These are phyloP conservation scores for Calonectria pteridis DNA, from an alignment of 2,329 filamentous ascomycete species.

Conservation along the genomic window DNA sequence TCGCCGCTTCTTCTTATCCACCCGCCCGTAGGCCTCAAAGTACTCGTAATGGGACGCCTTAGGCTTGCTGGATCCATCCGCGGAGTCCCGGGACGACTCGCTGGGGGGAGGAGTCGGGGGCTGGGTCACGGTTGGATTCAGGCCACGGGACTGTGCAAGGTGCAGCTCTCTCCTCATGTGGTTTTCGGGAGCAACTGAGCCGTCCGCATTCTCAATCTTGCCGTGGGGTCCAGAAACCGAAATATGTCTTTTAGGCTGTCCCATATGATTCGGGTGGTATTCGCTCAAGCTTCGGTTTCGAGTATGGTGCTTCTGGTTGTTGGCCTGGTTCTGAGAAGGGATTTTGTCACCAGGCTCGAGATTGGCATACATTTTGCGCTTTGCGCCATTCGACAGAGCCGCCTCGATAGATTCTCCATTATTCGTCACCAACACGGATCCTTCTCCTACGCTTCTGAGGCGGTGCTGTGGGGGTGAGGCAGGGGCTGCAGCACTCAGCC, in stretches of 20 bases:
- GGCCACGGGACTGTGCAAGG: slow-evolving; percentile 81
- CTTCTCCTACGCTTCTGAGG: slow-evolving; percentile 45
- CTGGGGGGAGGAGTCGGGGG: slow-evolving; percentile 87
- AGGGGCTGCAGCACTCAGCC: slow-evolving; percentile 60
- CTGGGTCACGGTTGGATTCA: slow-evolving; percentile 70
- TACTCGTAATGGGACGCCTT: slow-evolving; percentile 66
- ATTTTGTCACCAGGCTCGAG: slow-evolving; percentile 47
- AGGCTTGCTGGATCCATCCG: slow-evolving; percentile 55
- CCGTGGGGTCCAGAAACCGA: slow-evolving; percentile 76
- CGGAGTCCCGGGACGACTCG: slow-evolving; percentile 69
- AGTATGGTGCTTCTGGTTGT: slow-evolving; percentile 59
- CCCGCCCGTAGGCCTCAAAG: slow-evolving; percentile 77
- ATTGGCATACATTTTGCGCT: slow-evolving; percentile 66
- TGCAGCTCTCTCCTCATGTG: slow-evolving; percentile 81
- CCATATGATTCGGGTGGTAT: slow-evolving; percentile 80
- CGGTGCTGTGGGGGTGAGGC: slow-evolving; percentile 54
- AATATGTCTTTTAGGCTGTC: slow-evolving; percentile 77
- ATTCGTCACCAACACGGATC: slow-evolving; percentile 61
- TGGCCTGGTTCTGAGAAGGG: slow-evolving; percentile 53
- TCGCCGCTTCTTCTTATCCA: slow-evolving; percentile 76
- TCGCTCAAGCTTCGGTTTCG: slow-evolving; percentile 91
- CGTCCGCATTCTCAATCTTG: slow-evolving; percentile 48
- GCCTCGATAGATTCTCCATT: slow-evolving; percentile 66
- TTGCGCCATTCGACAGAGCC: slow-evolving; percentile 64
- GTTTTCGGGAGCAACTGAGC: slow-evolving; percentile 53